Percentiles rank a stretch among this genome's conserved stretches.
Conservation (phyloP, 1,284 basidiomycete genomes). For the Cutaneotrichosporon spelunceum region DNA sequence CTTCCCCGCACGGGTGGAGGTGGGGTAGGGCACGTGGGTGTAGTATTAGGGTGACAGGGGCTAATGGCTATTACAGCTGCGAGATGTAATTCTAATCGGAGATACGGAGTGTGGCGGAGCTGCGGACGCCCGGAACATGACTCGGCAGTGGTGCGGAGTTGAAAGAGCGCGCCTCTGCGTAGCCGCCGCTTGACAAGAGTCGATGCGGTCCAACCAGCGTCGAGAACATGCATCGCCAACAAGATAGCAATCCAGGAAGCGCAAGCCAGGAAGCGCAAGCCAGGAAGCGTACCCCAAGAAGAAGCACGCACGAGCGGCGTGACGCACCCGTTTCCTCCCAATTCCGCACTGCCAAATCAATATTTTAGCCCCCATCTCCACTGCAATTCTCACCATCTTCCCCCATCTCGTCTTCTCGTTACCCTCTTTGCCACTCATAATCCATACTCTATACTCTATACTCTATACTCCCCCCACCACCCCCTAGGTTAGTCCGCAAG, state of each 20-base stretch:
- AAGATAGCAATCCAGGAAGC: too few relatives aligned
- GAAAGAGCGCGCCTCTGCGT: too few relatives aligned
- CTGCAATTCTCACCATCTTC: not conserved
- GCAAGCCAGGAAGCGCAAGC: too few relatives aligned
- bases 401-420: not conserved
- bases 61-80: not conserved
- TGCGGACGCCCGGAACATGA: too few relatives aligned
- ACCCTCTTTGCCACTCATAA: not conserved
- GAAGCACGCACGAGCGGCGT: too few relatives aligned
- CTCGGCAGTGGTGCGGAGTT: too few relatives aligned
- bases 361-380: not conserved
- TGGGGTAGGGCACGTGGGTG: not conserved
- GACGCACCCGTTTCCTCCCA: not conserved
- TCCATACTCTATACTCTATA: not conserved
- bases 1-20: not conserved
- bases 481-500: constrained; percentile 4
- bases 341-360: not conserved
- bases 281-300: too few relatives aligned
- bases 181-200: too few relatives aligned
- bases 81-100: not conserved
- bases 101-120: too few relatives aligned
- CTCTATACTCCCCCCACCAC: not conserved
- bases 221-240: too few relatives aligned
- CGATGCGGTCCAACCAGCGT: too few relatives aligned
- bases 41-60: too few relatives aligned